phyloP scores from a whole-genome alignment of 176 grass and related monocot genomes.

The Oryza nivara region DNA sequence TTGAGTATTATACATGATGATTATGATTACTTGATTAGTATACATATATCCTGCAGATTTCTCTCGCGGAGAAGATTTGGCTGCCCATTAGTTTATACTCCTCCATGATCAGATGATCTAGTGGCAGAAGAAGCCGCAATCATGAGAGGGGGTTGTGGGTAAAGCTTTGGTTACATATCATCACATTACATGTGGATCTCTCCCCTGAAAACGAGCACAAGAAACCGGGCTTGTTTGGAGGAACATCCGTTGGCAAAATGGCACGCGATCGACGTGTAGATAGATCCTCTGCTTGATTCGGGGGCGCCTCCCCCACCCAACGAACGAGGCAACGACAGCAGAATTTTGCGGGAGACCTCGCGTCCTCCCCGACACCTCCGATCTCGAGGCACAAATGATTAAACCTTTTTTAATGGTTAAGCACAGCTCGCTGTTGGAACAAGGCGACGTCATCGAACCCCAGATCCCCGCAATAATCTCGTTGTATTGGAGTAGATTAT shows the following conservation, averaged over 20 bases:
- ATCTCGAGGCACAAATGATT: constrained; percentile 1
- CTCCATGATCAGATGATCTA: constrained; percentile 14
- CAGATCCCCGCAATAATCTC: background rate
- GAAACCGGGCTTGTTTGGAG: background rate
- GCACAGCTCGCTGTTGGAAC: background rate
- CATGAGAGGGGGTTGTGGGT: background rate
- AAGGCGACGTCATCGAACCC: constrained; percentile 9
- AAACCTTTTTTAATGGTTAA: background rate
- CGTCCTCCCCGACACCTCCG: background rate
- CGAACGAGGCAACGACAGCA: background rate
- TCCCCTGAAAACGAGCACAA: constrained; percentile 17
- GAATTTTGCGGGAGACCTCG: constrained; percentile 4
- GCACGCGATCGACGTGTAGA: background rate
- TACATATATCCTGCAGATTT: background rate
- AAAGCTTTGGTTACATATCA: background rate
- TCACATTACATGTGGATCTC: background rate
- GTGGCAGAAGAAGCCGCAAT: constrained; percentile 14
- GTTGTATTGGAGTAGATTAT: no score
- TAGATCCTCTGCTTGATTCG: constrained; percentile 2
- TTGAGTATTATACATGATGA: constrained; percentile 6
- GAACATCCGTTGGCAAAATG: background rate
- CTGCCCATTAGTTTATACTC: constrained; percentile 3
- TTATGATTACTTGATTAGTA: no score
- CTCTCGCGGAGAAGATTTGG: background rate
- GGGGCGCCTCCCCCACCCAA: background rate